Percentiles rank a stretch among this genome's conserved stretches.
Evolutionary conservation across 129 eudicot genomes (phyloP).

Genomic region (Silybum marianum): DNA sequence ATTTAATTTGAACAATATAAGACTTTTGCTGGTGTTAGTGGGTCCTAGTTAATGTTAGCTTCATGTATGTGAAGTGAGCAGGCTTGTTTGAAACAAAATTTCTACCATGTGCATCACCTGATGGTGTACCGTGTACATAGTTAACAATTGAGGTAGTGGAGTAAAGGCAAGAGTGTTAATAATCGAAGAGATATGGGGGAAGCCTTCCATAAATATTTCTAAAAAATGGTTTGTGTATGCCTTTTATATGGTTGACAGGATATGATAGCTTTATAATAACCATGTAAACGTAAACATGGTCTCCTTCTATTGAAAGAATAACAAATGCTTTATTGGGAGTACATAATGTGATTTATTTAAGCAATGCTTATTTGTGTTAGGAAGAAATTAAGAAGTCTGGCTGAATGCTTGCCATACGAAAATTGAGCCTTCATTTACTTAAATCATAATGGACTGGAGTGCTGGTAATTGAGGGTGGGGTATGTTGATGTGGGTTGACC

Average conservation of each 20-base stretch:
- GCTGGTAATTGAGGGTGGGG: neutral
- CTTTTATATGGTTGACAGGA: neutral
- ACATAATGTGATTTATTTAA: neutral
- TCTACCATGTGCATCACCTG: neutral
- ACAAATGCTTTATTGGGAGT: neutral
- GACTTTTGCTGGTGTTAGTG: neutral
- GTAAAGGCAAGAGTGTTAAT: neutral
- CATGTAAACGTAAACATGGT: neutral
- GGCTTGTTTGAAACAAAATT: neutral
- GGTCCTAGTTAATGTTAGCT: neutral
- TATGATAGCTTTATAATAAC: neutral
- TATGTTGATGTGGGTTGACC: neutral
- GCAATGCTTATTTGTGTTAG: neutral
- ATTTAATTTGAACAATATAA: neutral
- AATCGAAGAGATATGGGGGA: neutral
- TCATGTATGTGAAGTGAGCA: neutral
- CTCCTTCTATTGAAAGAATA: neutral
- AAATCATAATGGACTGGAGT: neutral
- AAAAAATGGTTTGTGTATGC: neutral
- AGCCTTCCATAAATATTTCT: neutral
- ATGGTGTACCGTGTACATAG: neutral
- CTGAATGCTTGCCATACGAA: neutral
- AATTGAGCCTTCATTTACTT: neutral
- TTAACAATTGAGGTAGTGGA: neutral
- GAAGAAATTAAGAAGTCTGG: neutral